Evolutionary conservation across 352 stramenopile genomes (phyloP), one percentile per base, ranked within the genome.

Genomic region (Pythium insidiosum): DNA sequence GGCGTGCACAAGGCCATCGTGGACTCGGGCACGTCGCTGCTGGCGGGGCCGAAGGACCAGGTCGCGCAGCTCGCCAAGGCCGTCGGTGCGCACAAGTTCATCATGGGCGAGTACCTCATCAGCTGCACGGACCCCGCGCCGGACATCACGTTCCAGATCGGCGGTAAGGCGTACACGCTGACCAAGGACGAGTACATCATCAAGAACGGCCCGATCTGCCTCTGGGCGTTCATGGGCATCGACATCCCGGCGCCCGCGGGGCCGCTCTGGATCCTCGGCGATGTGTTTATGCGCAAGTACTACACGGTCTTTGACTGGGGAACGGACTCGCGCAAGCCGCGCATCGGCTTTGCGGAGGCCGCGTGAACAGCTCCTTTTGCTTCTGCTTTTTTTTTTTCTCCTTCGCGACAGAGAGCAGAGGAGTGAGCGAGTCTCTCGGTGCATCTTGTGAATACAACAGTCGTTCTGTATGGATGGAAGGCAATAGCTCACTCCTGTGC

Each of bases 181-280:
- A 81, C 79, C 29, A 87, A 95, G 61, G 71, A 95, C 20, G 81
- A 98, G 50, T 96, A 97, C 61, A 82, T 97, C 15, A 84, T 99
- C 56, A 84, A 97, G 61, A 80, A 73, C 53, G 81, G 80, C 10
- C 66, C 69, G 11, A 77, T 88, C 33, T 99, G 95, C 66, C 66
- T 98, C 3, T 97, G 97, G 55, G 95, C 88, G 18, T 96, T 99
- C 54, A 97, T 97, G 69, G 94, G 84, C 51, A 90, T 98, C 37
- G 93, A 98, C 61, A 95, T 98, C 56, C 84, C 84, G 4, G 63
- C 61, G 6, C 84, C 86, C 9, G 61, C 73, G 37, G 71, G 72
- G 13, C 76, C 76, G 36, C 33, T 87, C 29, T 89, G 76, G 76
- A 89, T 89, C 47, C 76, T 99, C 42, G 96, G 93, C 35, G 90